Evolutionary conservation across 2,329 filamentous ascomycete genomes (phyloP).

Genomic region (Aspergillus aculeatinus): DNA sequence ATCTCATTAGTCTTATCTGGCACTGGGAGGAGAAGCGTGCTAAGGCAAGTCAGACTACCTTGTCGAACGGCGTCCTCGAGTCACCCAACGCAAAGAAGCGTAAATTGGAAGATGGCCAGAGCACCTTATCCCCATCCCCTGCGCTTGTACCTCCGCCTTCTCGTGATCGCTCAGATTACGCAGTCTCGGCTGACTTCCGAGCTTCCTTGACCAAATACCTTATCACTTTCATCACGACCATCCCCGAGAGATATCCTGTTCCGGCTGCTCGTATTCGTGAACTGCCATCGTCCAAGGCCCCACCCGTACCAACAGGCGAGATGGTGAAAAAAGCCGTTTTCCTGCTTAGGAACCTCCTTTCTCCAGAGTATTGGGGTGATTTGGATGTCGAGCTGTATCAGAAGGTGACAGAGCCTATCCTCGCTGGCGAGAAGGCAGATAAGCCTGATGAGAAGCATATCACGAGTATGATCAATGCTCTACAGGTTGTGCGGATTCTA

Average conservation of each 20-base stretch:
- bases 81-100: conserved; percentile 75
- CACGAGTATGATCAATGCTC: conserved; percentile 86
- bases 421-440: conserved; percentile 79
- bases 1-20: conserved; percentile 87
- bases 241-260: conserved; percentile 80
- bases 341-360: conserved; percentile 79
- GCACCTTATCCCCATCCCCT: conserved; percentile 56
- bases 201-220: conserved; percentile 90
- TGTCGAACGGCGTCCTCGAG: conserved; percentile 52
- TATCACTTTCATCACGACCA: conserved; percentile 87
- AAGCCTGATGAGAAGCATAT: conserved; percentile 80
- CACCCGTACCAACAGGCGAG: conserved; percentile 64
- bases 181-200: conserved; percentile 65
- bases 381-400: conserved; percentile 88
- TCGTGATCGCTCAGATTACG: conserved; percentile 62
- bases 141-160: conserved; percentile 45
- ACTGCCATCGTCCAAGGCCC: conserved; percentile 46
- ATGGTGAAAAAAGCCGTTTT: conserved; percentile 82
- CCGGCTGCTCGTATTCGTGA: conserved; percentile 68
- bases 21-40: conserved; percentile 87
- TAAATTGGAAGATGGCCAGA: conserved; percentile 66
- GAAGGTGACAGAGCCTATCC: conserved; percentile 81
- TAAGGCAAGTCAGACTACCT: conserved; percentile 47
- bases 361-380: conserved; percentile 86
- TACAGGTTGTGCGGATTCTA: conserved; percentile 88